A percentile compares a stretch with the other conserved stretches of the same genome.
These are phyloP conservation scores for Reutealis trisperma DNA, from an alignment of 345 rosid species.

Conservation along the genomic window DNA sequence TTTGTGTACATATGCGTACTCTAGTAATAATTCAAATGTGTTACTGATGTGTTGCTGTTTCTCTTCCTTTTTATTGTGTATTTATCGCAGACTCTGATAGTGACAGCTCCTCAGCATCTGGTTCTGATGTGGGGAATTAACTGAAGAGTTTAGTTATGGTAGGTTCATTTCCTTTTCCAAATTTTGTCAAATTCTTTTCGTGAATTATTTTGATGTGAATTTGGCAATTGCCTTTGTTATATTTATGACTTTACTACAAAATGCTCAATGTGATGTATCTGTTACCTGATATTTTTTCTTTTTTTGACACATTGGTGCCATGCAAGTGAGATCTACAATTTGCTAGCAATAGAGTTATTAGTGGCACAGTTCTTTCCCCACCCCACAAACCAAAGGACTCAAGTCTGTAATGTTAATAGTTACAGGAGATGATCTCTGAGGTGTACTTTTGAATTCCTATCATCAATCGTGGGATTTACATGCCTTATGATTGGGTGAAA, in stretches of 20 bases:
- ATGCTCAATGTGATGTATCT: not conserved
- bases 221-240: not conserved
- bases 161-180: not conserved
- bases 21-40: not conserved
- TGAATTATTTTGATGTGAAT: not conserved
- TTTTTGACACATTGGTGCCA: too few relatives aligned
- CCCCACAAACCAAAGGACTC: too few relatives aligned
- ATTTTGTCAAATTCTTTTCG: not conserved
- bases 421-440: not conserved
- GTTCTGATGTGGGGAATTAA: slow-evolving; percentile 67
- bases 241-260: not conserved
- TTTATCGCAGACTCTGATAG: slow-evolving; percentile 74
- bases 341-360: not conserved
- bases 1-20: not conserved
- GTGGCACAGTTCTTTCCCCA: too few relatives aligned
- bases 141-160: slow-evolving; percentile 40
- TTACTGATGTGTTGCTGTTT: not conserved
- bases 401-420: not conserved
- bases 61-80: not conserved
- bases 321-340: not conserved
- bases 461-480: not conserved
- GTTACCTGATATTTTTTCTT: not conserved
- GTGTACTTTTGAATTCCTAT: not conserved
- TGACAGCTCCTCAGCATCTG: slow-evolving; percentile 87
- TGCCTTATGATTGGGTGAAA: not conserved